Percentiles rank a stretch among this genome's conserved stretches.
Evolutionary conservation across 2,329 filamentous ascomycete species (phyloP).

Genomic region (Fusarium burgessii): DNA sequence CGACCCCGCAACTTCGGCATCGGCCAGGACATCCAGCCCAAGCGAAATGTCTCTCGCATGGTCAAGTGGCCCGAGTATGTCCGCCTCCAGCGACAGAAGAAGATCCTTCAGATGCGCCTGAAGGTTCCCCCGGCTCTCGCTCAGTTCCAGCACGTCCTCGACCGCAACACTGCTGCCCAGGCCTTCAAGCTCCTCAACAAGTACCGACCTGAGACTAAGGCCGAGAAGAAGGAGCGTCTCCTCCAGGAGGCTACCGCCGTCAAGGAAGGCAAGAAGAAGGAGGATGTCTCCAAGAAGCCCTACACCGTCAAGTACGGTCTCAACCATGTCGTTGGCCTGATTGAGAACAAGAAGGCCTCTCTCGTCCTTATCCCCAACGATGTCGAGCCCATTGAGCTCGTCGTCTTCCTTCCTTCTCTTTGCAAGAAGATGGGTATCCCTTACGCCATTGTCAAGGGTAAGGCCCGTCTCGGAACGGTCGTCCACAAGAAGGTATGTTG

Average conservation of each 20-base stretch:
- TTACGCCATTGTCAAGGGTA: constrained; percentile 99
- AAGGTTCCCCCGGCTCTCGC: constrained; percentile 98
- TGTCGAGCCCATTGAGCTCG: constrained; percentile 99
- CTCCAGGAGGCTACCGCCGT: constrained; percentile 98
- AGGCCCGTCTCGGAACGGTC: constrained; percentile 97
- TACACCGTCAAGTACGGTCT: constrained; percentile 99
- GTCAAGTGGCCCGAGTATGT: constrained; percentile 99
- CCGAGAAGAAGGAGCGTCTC: constrained; percentile 99
- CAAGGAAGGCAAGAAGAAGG: constrained; percentile 99
- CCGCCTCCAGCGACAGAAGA: constrained; percentile 91
- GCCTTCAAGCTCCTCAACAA: constrained; percentile 99
- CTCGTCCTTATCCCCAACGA: constrained; percentile 99
- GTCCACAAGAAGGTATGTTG: constrained; percentile 95
- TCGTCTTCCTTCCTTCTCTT: constrained; percentile 98
- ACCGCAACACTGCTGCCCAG: constrained; percentile 96
- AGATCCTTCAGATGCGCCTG: constrained; percentile 98
- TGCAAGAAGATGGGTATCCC: constrained; percentile 99
- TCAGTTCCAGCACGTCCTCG: constrained; percentile 97
- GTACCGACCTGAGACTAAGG: constrained; percentile 99
- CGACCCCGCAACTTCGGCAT: constrained; percentile 97
- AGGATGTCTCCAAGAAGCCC: constrained; percentile 99
- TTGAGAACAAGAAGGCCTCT: constrained; percentile 99
- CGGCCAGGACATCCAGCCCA: constrained; percentile 98
- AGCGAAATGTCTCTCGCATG: constrained; percentile 96
- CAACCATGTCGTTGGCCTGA: constrained; percentile 97